Conservation (phyloP, 1,284 basidiomycete genomes). For the Tilletia caries region DNA sequence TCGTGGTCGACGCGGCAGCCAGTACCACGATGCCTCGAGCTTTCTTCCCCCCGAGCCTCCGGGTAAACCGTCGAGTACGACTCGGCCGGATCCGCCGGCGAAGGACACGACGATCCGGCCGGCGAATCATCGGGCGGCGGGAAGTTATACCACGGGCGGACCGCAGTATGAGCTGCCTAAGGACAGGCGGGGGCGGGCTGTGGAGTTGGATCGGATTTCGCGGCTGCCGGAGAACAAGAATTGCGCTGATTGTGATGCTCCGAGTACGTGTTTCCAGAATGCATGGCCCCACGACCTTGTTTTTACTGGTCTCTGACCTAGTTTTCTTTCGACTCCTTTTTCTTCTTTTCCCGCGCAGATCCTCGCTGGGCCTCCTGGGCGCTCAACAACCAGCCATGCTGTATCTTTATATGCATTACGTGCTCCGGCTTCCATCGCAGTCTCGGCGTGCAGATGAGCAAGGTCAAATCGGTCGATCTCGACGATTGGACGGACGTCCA, state of each 20-base stretch:
- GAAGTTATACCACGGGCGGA: neutral
- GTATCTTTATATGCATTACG: conserved; percentile 59
- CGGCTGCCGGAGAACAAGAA: conserved; percentile 51
- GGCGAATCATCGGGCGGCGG: neutral
- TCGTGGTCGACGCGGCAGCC: neutral
- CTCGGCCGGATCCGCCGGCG: conserved; percentile 11
- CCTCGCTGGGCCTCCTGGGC: conserved; percentile 56
- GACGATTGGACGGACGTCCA: conserved; percentile 54
- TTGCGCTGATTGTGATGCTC: conserved; percentile 58
- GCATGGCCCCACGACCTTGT: neutral
- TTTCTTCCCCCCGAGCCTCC: neutral
- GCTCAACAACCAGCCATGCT: conserved; percentile 50
- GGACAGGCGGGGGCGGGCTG: conserved; percentile 38
- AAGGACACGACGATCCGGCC: neutral
- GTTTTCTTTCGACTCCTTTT: neutral
- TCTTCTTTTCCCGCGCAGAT: conserved; percentile 16
- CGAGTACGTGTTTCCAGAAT: conserved; percentile 25
- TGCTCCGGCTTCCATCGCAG: conserved; percentile 59
- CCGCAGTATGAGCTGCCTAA: neutral
- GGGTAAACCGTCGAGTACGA: neutral
- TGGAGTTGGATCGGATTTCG: conserved; percentile 52
- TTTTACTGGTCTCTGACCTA: too few species aligned
- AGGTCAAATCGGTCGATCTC: conserved; percentile 58
- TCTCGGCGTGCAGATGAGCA: conserved; percentile 59
- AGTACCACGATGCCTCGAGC: neutral